Conservation (phyloP, 805 yeast species). For the Candida arabinofermentans region DNA sequence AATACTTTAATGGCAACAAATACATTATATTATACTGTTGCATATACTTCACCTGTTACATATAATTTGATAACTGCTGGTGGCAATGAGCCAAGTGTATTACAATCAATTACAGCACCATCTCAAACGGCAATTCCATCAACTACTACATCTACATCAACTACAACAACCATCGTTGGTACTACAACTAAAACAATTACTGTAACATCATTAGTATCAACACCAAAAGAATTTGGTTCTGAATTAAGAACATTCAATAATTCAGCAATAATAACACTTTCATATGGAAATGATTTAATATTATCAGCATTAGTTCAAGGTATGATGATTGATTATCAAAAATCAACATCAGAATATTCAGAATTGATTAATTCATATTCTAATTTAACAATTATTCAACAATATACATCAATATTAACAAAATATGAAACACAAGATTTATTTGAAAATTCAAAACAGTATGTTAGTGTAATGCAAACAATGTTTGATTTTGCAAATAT, state of each 20-base stretch:
- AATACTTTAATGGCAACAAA: background rate
- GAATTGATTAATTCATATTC: constrained; percentile 4
- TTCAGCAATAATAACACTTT: no score
- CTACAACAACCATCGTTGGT: no score
- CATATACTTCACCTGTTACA: background rate
- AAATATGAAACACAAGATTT: constrained; percentile 4
- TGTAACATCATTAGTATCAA: background rate
- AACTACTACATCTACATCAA: background rate
- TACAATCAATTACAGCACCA: background rate
- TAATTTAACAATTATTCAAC: constrained; percentile 4
- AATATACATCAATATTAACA: constrained; percentile 9
- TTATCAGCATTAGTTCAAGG: constrained; percentile 2
- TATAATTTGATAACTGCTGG: background rate
- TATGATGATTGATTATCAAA: constrained; percentile 8
- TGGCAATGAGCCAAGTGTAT: background rate
- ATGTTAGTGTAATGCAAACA: constrained; percentile 4
- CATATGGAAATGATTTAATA: background rate
- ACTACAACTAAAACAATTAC: background rate
- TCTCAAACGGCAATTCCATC: background rate
- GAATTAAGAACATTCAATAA: no score
- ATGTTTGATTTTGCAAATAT: constrained; percentile 11
- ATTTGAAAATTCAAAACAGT: constrained; percentile 4
- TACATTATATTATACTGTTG: background rate
- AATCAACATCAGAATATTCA: constrained; percentile 4
- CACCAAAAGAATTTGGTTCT: no score